A percentile compares a stretch with the other conserved stretches of the same genome.
phyloP scores from a whole-genome alignment of 2,329 filamentous ascomycete genomes.

The Venturia carpophila region DNA sequence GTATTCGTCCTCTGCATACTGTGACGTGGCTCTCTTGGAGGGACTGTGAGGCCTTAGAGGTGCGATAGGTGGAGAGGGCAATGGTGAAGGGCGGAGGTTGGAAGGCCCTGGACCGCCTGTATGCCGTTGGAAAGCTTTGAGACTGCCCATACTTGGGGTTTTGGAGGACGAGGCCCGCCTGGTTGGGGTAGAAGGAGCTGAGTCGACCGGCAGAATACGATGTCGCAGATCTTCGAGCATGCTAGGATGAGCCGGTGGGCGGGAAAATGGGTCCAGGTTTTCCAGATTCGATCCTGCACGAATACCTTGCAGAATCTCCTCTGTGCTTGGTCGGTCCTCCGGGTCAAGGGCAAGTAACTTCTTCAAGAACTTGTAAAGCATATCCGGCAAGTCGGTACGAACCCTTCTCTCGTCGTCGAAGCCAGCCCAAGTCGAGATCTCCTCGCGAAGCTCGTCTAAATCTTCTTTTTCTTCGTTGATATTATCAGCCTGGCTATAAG shows the following conservation, averaged over 20 bases:
- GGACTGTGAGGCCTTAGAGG: neutral
- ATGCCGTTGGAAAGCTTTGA: neutral
- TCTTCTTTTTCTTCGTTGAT: slow-evolving; percentile 90
- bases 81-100: slow-evolving; percentile 2
- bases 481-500: slow-evolving; percentile 75
- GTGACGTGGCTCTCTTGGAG: slow-evolving; percentile 3
- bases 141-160: slow-evolving; percentile 15
- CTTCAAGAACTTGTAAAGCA: slow-evolving; percentile 78
- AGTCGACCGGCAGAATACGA: slow-evolving; percentile 40
- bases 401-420: slow-evolving; percentile 70
- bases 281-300: slow-evolving; percentile 53
- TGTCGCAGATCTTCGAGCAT: slow-evolving; percentile 30
- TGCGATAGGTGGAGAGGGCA: neutral
- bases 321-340: slow-evolving; percentile 68
- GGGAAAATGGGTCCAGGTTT: slow-evolving; percentile 27
- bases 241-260: slow-evolving; percentile 19
- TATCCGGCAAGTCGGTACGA: slow-evolving; percentile 74
- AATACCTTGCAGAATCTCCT: slow-evolving; percentile 74
- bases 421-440: slow-evolving; percentile 81
- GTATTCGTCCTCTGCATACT: slow-evolving; percentile 11
- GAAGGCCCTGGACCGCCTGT: slow-evolving; percentile 9
- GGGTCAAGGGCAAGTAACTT: slow-evolving; percentile 72
- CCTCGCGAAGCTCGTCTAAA: slow-evolving; percentile 70
- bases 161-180: slow-evolving; percentile 22
- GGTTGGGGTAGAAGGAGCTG: slow-evolving; percentile 20